These are phyloP conservation scores for Crithidia fasciculata DNA, from an alignment of 208 protist genomes.

Conservation along the genomic window DNA sequence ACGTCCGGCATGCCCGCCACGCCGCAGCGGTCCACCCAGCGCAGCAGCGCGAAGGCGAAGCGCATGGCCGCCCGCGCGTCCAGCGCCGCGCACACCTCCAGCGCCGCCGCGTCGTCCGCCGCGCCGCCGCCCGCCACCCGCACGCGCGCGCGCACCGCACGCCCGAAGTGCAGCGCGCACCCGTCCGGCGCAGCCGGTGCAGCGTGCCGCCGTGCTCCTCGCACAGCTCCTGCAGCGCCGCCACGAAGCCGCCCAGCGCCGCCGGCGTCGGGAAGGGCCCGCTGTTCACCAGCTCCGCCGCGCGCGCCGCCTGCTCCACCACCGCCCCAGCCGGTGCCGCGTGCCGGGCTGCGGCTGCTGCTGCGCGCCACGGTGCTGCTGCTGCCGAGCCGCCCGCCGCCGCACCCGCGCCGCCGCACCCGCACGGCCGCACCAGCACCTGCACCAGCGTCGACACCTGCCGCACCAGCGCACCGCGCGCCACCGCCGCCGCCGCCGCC, in stretches of 20 bases:
- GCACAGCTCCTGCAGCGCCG: slow-evolving; percentile 14
- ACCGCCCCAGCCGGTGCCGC: slow-evolving; percentile 8
- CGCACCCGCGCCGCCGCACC: too few relatives aligned
- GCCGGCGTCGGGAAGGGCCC: slow-evolving; percentile 17
- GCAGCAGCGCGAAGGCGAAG: slow-evolving; percentile 27
- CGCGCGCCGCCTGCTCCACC: neutral
- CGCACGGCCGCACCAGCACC: too few relatives aligned
- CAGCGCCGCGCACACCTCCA: slow-evolving; percentile 8
- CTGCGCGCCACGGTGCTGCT: neutral
- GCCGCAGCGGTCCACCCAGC: neutral
- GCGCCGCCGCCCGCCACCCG: too few relatives aligned
- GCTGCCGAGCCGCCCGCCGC: too few relatives aligned
- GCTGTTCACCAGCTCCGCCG: neutral
- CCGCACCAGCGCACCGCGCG: too few relatives aligned
- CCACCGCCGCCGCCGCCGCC: neutral
- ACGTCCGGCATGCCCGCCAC: slow-evolving; percentile 12
- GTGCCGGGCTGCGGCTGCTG: neutral
- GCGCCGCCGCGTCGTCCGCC: neutral
- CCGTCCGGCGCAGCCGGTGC: slow-evolving; percentile 27
- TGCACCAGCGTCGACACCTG: too few relatives aligned
- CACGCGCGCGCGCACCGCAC: slow-evolving; percentile 12
- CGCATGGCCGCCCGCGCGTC: slow-evolving; percentile 17
- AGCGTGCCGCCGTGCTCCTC: slow-evolving; percentile 13
- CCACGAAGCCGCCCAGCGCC: slow-evolving; percentile 12
- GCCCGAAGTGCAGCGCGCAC: slow-evolving; percentile 30